Percentiles rank a stretch among this genome's conserved stretches.
phyloP scores from a whole-genome alignment of 2,329 filamentous ascomycete genomes.

The Leptodontidium sp. region DNA sequence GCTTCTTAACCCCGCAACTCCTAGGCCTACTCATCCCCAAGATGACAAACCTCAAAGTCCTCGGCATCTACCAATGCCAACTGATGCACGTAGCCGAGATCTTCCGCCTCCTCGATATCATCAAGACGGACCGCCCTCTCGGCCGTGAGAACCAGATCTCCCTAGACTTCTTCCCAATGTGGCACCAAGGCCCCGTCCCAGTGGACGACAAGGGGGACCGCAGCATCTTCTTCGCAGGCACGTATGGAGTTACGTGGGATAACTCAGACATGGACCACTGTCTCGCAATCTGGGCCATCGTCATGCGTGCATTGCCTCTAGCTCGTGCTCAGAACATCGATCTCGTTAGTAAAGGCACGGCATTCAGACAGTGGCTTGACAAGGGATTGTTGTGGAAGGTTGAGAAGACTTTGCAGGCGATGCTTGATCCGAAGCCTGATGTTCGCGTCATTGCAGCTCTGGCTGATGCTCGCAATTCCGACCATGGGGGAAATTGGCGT shows the following conservation, averaged over 20 bases:
- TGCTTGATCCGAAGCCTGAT: slow-evolving; percentile 21
- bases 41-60: slow-evolving; percentile 38
- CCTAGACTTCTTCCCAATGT: slow-evolving; percentile 44
- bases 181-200: slow-evolving; percentile 34
- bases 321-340: slow-evolving; percentile 37
- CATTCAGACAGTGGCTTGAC: slow-evolving; percentile 42
- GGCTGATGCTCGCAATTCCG: slow-evolving; percentile 32
- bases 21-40: slow-evolving; percentile 41
- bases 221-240: slow-evolving; percentile 16
- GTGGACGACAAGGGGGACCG: not conserved
- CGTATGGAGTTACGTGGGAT: slow-evolving; percentile 44
- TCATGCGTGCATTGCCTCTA: slow-evolving; percentile 30
- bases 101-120: slow-evolving; percentile 38
- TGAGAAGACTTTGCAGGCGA: slow-evolving; percentile 31
- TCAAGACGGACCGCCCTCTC: slow-evolving; percentile 34
- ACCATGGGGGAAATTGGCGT: not conserved
- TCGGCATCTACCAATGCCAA: slow-evolving; percentile 44
- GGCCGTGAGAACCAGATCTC: slow-evolving; percentile 37
- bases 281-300: slow-evolving; percentile 40
- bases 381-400: slow-evolving; percentile 39
- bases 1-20: slow-evolving; percentile 38
- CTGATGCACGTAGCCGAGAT: slow-evolving; percentile 42
- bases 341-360: slow-evolving; percentile 27
- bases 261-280: slow-evolving; percentile 35
- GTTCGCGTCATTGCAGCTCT: slow-evolving; percentile 28